Evolutionary conservation across 2,329 filamentous ascomycete genomes (phyloP), one percentile per base, ranked within the genome.

Genomic region (Xylaria sp.): DNA sequence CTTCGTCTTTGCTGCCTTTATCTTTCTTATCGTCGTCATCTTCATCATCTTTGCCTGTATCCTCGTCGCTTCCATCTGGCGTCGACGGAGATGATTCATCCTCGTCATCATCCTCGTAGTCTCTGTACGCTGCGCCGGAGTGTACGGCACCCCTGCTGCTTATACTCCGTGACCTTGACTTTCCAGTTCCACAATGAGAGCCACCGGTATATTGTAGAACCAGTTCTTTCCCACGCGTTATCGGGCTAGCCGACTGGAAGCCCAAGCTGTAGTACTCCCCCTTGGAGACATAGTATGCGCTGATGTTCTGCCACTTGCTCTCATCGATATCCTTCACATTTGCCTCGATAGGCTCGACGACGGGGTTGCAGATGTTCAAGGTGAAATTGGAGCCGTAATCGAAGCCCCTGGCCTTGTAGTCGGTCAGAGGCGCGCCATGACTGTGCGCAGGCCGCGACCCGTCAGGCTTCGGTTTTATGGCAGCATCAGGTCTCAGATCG

Each of bases 351-450:
- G 87, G 83, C 74, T 92, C 88, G 18, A 94, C 86, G n/a, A 94
- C 91, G 1, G 92, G 85, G 43, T 86, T 90, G 82, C 93, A 96
- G 74, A 96, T 90, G 81, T 96, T 96, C 75, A 95, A 78, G 1
- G 92, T 95, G 77, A 96, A 96, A 82, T 95, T 95, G 72, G 89
- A 88, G 71, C 88, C 89, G 74, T 94, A 93, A 80, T 95, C 93
- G 79, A 90, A 92, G 41, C 93, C 93, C 68, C 87, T 87, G 8
- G 91, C 89, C 71, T 89, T 85, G 79, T 90, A 90, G 77, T 89
- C 87, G 39, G 82, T 81, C 10, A 81, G 80, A 12, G 81, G 80
- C 33, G 78, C 79, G 15, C 81, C 81, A 71, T 82, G 83, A 69
- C 71, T 75, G 56, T 74, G 68, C 1, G 82, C 80, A 15, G 81